Base-by-base conservation (phyloP, 2,329 filamentous ascomycete species). In the Alternaria alternata region DNA sequence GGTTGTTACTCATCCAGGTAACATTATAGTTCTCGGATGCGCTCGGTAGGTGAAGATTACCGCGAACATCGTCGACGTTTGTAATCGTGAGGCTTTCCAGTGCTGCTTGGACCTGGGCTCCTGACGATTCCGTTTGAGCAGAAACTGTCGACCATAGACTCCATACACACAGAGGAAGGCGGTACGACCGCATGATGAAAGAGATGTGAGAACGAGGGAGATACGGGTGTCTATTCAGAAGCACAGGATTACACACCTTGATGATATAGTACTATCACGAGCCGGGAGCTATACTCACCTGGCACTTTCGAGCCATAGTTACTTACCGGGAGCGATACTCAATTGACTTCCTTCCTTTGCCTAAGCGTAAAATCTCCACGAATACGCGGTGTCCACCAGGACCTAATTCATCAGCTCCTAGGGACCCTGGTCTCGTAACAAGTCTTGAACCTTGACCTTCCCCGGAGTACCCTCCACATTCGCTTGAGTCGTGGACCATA, bases 11-110 rank as follows among this genome's bases (percentile, higher is more conserved):
- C 7, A 64, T 49, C 80, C 80, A 82, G 4, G 67, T 73, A n/a
- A 82, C 62, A 3, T 68, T 32, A 4, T 74, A 60, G 0, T 72
- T 75, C 24, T 79, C 71, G 1, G 71, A 66, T 2, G 66, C 59
- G 1, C 65, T 39, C 12, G 80, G 80, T 5, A 82, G 69, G 39
- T 73, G 61, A 20, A 82, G 61, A 57, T 82, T 81, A 24, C 80
- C 78, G 18, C 78, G 73, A 47, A 82, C 73, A 48, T 81, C 74
- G 7, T 75, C 69, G 20, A 80, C 60, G 59, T 81, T 81, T 47
- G 61, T 64, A 14, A 69, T n/a, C 32, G 43, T 51, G 41, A 69
- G 56, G 46, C 51, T 64, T 48, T 63, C 59, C 8, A 69, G 43
- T n/a, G 64, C 65, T 39, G 52, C 42, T 38, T 63, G 57, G 18